Evolutionary conservation across 176 grass and related monocot species (phyloP).

Genomic region (Saccharum officinarum): DNA sequence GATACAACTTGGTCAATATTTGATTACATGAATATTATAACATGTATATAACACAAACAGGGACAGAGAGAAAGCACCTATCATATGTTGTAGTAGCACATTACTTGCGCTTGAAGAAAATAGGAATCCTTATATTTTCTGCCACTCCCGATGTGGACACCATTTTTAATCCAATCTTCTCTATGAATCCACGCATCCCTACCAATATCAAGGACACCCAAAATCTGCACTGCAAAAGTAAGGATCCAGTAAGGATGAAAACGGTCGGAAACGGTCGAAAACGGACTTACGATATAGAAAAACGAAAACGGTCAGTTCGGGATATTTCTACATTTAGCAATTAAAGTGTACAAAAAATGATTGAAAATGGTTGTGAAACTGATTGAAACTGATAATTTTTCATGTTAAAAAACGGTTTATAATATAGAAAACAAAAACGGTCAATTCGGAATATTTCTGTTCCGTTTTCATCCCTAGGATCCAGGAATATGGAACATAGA

Average conservation of each 20-base stretch:
- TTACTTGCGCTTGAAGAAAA: constrained; percentile 86
- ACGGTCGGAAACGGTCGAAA: too few species aligned
- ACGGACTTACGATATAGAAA: too few species aligned
- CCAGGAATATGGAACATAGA: background rate
- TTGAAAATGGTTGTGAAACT: too few species aligned
- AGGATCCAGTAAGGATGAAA: too few species aligned
- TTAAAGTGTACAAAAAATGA: too few species aligned
- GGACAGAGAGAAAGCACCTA: constrained; percentile 36
- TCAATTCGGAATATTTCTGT: too few species aligned
- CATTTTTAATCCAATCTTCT: constrained; percentile 96
- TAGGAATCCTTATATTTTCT: constrained; percentile 98
- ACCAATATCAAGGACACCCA: constrained; percentile 80
- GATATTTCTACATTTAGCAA: too few species aligned
- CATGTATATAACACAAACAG: background rate
- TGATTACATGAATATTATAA: background rate
- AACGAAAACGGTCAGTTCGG: too few species aligned
- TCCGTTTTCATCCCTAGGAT: too few species aligned
- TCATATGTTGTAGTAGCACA: constrained; percentile 91
- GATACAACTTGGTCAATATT: background rate
- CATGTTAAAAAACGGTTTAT: too few species aligned
- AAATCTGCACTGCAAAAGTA: constrained; percentile 52
- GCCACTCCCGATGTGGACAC: constrained; percentile 73
- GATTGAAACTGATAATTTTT: too few species aligned
- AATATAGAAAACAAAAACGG: too few species aligned
- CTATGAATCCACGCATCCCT: constrained; percentile 96